Evolutionary conservation across 116 monocot genomes (phyloP).

Genomic region (Papilionanthe hybrid): DNA sequence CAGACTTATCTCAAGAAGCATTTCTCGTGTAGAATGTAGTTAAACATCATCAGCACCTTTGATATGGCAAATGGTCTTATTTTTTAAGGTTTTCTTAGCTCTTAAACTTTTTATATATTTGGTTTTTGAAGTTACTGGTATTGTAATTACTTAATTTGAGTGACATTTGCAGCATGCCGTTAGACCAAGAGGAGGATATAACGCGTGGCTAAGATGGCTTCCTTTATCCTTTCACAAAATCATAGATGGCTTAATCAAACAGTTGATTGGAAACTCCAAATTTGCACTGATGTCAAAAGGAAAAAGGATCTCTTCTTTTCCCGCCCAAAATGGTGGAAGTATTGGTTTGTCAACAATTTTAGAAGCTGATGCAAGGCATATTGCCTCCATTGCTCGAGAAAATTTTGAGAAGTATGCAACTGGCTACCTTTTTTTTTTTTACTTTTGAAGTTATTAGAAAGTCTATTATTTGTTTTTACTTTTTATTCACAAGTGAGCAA

Average conservation of each 20-base stretch:
- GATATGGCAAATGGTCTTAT: neutral
- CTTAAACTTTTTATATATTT: neutral
- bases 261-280: slow-evolving; percentile 49
- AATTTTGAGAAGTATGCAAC: slow-evolving; percentile 75
- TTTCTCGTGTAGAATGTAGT: neutral
- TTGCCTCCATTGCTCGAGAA: slow-evolving; percentile 61
- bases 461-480: neutral
- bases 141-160: neutral
- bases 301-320: slow-evolving; percentile 27
- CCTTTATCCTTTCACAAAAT: slow-evolving; percentile 77
- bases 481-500: neutral
- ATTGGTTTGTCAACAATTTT: slow-evolving; percentile 74
- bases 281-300: slow-evolving; percentile 26
- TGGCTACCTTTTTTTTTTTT: neutral
- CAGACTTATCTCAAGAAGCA: neutral
- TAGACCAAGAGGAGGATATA: slow-evolving; percentile 87
- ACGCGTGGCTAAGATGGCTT: slow-evolving; percentile 85
- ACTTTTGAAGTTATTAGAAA: neutral
- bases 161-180: slow-evolving; percentile 64
- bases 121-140: neutral
- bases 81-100: neutral
- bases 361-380: slow-evolving; percentile 83
- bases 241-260: slow-evolving; percentile 45
- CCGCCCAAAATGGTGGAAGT: slow-evolving; percentile 37
- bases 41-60: neutral